Base-by-base conservation (phyloP, 345 rosid genomes). In the Lumnitzera racemosa region DNA sequence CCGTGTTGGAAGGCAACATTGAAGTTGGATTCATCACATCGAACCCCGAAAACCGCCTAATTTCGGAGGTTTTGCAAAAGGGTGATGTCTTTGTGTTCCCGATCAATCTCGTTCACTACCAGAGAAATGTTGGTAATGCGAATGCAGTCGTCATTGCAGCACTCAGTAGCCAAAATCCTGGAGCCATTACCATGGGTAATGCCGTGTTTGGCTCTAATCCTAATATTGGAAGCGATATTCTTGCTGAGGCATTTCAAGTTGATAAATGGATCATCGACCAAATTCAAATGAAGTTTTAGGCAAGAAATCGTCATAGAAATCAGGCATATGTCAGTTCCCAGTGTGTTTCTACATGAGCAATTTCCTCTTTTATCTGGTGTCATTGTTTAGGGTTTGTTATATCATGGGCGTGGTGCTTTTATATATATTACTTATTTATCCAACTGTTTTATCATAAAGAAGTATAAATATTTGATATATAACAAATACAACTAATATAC, bases 41-140 rank as follows among this genome's bases (percentile, higher is more conserved):
- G 9, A 64, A 64, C 49, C 69, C 73, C 1, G 70, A 56, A 0
- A 66, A 71, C 31, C 14, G 51, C 12, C 53, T 71, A 23, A 62
- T 71, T 4, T 47, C 70, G 0, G 66, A 61, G 63, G 54, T 58
- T 3, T 59, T 66, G 20, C 4, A 57, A 0, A 53, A 58, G 61
- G 67, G 67, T 24, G 71, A 71, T 27, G 63, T 66, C 46, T 61
- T 71, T 14, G 71, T 66, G 3, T 66, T 57, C 27, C 71, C 75
- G 0, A 20, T 57, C 25, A 69, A 66, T n/a, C 67, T 66, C 0
- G 41, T 48, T 9, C 75, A 71, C 47, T 71, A 56, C 25, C 70
- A 66, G 20, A 56, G 56, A 36, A 71, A 61, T 17, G 47, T 56
- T 15, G 70, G 75, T 2, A 0, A n/a, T 3, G 56, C 24, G 10